These are phyloP conservation scores for Neurospora africana DNA, from an alignment of 495 filamentous ascomycete species.

Conservation along the genomic window DNA sequence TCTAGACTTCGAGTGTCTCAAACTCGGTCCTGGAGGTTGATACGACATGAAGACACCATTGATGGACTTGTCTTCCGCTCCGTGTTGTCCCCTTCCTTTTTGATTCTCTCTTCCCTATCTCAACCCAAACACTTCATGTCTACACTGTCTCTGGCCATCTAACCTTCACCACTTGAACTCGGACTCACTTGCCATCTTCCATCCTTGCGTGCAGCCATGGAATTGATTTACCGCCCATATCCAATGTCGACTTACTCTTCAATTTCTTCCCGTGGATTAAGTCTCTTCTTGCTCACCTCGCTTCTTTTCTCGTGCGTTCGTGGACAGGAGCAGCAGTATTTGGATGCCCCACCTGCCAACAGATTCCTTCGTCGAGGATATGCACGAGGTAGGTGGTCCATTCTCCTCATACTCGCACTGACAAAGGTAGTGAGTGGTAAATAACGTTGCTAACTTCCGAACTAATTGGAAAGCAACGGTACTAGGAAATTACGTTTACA, in stretches of 20 bases:
- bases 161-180: not conserved
- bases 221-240: not conserved
- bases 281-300: not conserved
- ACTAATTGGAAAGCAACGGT: not conserved
- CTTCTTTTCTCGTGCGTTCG: not conserved
- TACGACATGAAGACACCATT: not conserved
- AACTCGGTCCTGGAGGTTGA: not conserved
- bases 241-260: not conserved
- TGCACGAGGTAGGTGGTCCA: not conserved
- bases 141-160: not conserved
- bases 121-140: not conserved
- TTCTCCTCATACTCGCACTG: not conserved
- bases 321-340: not conserved
- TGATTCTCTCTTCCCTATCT: not conserved
- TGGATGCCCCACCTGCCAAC: not conserved
- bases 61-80: not conserved
- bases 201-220: not conserved
- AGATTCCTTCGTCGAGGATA: not conserved
- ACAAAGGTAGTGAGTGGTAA: too few relatives aligned
- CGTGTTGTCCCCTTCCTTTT: not conserved
- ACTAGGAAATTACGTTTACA: slow-evolving; percentile 12
- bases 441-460: not conserved
- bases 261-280: not conserved
- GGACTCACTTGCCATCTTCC: not conserved
- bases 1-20: not conserved